A percentile compares a stretch with the other conserved stretches of the same genome.
phyloP scores from a whole-genome alignment of 2,329 filamentous ascomycete species.

The Sclerotinia glacialis region DNA sequence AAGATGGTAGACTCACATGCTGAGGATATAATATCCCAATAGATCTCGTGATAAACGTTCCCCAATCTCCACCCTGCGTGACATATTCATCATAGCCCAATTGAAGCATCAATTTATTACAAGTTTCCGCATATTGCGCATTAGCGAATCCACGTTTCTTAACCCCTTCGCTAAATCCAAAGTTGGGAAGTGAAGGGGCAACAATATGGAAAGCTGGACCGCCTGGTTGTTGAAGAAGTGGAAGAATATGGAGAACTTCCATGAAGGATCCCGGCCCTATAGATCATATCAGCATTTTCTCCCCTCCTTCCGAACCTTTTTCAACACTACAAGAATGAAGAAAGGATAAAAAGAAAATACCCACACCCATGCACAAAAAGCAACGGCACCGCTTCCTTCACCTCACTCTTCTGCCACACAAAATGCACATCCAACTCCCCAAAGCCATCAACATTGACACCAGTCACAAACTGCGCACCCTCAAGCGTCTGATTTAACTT shows the following conservation, averaged over 20 bases:
- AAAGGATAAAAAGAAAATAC: slow-evolving; percentile 15
- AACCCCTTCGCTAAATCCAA: slow-evolving; percentile 45
- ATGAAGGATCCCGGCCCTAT: slow-evolving; percentile 26
- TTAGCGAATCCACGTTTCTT: slow-evolving; percentile 49
- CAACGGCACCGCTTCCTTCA: slow-evolving; percentile 54
- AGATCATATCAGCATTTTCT: not conserved
- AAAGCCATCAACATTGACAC: slow-evolving; percentile 56
- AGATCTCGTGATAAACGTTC: slow-evolving; percentile 61
- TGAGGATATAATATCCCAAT: slow-evolving; percentile 59
- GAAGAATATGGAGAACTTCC: slow-evolving; percentile 25
- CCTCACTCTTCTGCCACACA: slow-evolving; percentile 53
- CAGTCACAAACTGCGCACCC: slow-evolving; percentile 54
- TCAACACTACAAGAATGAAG: not conserved
- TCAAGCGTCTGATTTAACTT: slow-evolving; percentile 50
- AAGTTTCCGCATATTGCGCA: slow-evolving; percentile 60
- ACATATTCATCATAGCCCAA: slow-evolving; percentile 62
- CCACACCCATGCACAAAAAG: slow-evolving; percentile 60
- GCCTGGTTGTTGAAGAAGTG: slow-evolving; percentile 26
- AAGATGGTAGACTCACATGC: slow-evolving; percentile 22
- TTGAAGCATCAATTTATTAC: slow-evolving; percentile 65
- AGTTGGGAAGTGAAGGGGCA: slow-evolving; percentile 55
- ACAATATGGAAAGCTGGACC: slow-evolving; percentile 42
- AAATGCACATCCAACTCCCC: slow-evolving; percentile 62
- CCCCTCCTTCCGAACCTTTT: not conserved
- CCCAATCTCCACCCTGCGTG: slow-evolving; percentile 69